Percentiles rank a stretch among this genome's conserved stretches.
Evolutionary conservation across 345 rosid species (phyloP).

Genomic region (Eucalyptus grandis): DNA sequence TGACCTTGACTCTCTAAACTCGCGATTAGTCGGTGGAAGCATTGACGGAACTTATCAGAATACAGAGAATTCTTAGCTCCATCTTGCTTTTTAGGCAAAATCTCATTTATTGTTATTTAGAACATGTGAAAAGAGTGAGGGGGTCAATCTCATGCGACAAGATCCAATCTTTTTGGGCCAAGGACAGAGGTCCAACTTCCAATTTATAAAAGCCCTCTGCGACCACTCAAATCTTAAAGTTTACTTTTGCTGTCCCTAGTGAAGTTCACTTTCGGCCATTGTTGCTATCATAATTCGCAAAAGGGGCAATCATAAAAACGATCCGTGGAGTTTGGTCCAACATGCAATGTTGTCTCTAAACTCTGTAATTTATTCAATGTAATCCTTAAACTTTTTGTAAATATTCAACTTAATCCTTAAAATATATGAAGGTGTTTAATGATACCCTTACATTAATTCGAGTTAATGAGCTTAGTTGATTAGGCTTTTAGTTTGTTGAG

Average conservation of each 20-base stretch:
- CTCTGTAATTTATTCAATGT: not conserved
- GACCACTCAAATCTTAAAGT: not conserved
- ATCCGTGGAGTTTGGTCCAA: not conserved
- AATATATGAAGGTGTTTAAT: not conserved
- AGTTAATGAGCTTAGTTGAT: not conserved
- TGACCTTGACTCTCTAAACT: not conserved
- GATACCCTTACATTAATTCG: not conserved
- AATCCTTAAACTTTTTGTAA: rapidly evolving
- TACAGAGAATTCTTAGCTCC: not conserved
- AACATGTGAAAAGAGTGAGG: not conserved
- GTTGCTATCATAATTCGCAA: not conserved
- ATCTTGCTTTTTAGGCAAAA: not conserved
- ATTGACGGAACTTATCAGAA: not conserved
- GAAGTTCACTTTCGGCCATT: not conserved
- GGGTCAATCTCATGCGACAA: not conserved
- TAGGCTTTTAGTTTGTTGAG: not conserved
- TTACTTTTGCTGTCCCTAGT: not conserved
- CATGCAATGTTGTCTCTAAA: not conserved
- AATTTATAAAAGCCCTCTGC: not conserved
- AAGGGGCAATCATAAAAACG: not conserved
- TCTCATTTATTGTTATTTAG: not conserved
- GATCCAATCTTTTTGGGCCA: not conserved
- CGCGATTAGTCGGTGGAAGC: not conserved
- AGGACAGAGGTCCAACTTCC: not conserved
- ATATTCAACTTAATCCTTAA: not conserved